Evolutionary conservation across 208 protist species (phyloP).

Genomic region (Leishmania tarentolae): DNA sequence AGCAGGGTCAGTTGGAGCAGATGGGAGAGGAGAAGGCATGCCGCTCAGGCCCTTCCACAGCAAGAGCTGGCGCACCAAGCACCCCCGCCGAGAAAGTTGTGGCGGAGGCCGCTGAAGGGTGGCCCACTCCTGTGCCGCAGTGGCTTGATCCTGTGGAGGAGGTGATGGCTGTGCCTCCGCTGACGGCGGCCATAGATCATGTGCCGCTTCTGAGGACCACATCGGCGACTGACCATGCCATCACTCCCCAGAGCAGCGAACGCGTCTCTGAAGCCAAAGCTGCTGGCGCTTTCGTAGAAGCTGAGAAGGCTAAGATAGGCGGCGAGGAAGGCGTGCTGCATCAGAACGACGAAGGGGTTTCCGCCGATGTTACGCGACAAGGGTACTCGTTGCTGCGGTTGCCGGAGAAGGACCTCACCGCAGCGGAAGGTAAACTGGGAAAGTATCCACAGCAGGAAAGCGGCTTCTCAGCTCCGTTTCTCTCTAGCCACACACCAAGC

Average conservation of each 20-base stretch:
- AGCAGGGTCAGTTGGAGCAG: not conserved
- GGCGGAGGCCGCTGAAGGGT: not conserved
- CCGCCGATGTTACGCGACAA: not conserved
- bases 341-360: not conserved
- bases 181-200: not conserved
- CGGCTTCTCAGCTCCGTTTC: not conserved
- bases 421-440: not conserved
- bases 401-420: not conserved
- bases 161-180: constrained; percentile 1
- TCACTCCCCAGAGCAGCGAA: not conserved
- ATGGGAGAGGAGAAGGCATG: not conserved
- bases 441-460: not conserved
- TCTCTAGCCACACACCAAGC: constrained; percentile 22
- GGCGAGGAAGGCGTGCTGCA: not conserved
- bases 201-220: not conserved
- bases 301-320: not conserved
- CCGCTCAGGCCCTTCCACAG: not conserved
- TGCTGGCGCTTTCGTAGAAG: not conserved
- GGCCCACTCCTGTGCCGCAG: not conserved
- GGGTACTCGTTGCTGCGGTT: not conserved
- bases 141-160: constrained; percentile 15
- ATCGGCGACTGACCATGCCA: not conserved
- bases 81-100: not conserved
- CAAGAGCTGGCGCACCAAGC: not conserved
- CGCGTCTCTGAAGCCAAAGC: not conserved